Percentiles rank a stretch among this genome's conserved stretches.
phyloP scores from a whole-genome alignment of 352 stramenopile species.

The Phytophthora quininea region DNA sequence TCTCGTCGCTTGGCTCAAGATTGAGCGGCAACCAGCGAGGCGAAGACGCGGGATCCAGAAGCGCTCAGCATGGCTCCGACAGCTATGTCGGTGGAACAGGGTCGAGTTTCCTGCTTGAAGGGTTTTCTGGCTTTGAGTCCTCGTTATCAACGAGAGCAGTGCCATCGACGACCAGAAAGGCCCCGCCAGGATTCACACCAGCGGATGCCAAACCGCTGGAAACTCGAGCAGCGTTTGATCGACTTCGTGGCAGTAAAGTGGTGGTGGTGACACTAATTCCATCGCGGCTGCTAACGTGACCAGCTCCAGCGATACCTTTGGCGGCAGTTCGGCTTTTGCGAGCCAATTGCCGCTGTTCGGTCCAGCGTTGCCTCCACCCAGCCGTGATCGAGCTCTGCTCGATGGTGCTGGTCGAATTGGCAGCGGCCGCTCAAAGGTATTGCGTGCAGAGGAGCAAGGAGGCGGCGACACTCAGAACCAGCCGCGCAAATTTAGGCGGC shows the following conservation, averaged over 20 bases:
- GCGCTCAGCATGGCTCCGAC: conserved; percentile 5
- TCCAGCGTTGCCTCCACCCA: conserved; percentile 22
- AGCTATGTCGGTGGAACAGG: conserved; percentile 15
- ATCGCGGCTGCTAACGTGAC: background rate
- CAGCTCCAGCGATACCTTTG: conserved; percentile 16
- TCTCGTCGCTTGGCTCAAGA: conserved; percentile 13
- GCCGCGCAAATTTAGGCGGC: background rate
- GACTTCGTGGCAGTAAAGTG: conserved; percentile 22
- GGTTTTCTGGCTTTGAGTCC: conserved; percentile 20
- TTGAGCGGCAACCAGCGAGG: conserved; percentile 10
- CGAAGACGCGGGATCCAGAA: conserved; percentile 3
- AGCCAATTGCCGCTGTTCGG: conserved; percentile 57
- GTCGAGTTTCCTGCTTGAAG: conserved; percentile 15
- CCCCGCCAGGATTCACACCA: conserved; percentile 63
- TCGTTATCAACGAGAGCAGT: conserved; percentile 5
- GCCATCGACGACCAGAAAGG: conserved; percentile 24
- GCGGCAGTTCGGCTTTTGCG: conserved; percentile 36
- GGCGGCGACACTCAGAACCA: too few relatives aligned
- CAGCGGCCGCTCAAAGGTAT: conserved; percentile 27
- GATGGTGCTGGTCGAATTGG: conserved; percentile 29
- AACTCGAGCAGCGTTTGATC: conserved; percentile 54
- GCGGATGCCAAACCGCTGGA: conserved; percentile 62
- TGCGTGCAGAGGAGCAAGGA: conserved; percentile 1
- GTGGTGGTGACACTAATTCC: background rate
- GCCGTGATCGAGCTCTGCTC: background rate